Percentiles rank a stretch among this genome's conserved stretches.
These are phyloP conservation scores for Soucietia sequanensis DNA, from an alignment of 805 yeast species.

Conservation along the genomic window DNA sequence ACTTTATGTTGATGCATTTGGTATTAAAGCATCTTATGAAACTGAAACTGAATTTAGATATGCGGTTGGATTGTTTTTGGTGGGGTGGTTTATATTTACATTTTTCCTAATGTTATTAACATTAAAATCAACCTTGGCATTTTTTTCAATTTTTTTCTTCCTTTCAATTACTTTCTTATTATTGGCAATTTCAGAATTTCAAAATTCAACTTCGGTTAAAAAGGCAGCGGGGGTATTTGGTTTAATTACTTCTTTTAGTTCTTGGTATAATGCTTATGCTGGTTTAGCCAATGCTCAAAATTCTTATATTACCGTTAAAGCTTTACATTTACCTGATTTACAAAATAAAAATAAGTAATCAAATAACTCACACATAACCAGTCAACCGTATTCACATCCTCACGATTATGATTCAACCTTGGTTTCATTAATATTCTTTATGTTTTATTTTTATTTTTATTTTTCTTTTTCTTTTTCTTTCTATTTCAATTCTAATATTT, in stretches of 20 bases:
- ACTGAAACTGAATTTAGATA: constrained; percentile 22
- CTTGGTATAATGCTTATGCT: constrained; percentile 48
- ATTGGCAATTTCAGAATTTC: constrained; percentile 38
- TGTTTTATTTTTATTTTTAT: too few relatives aligned
- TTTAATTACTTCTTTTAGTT: constrained; percentile 38
- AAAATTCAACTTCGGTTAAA: constrained; percentile 26
- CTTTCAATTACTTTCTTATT: constrained; percentile 41
- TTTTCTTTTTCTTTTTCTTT: too few relatives aligned
- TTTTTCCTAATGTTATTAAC: constrained; percentile 42
- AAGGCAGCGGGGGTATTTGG: constrained; percentile 46
- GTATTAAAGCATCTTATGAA: constrained; percentile 31
- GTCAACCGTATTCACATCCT: too few relatives aligned
- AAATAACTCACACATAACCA: too few relatives aligned
- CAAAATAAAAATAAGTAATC: constrained; percentile 4
- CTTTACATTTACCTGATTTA: constrained; percentile 50
- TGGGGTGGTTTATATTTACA: constrained; percentile 46
- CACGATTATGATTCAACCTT: too few relatives aligned
- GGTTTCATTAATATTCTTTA: too few relatives aligned
- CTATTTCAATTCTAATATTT: too few relatives aligned
- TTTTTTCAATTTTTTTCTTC: constrained; percentile 40
- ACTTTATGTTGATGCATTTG: constrained; percentile 40
- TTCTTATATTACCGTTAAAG: constrained; percentile 52
- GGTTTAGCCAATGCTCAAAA: constrained; percentile 59
- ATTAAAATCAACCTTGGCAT: constrained; percentile 43
- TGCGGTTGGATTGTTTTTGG: constrained; percentile 38